Conservation (phyloP, 2,329 filamentous ascomycete genomes). For the Drechslerella coelobrocha region DNA sequence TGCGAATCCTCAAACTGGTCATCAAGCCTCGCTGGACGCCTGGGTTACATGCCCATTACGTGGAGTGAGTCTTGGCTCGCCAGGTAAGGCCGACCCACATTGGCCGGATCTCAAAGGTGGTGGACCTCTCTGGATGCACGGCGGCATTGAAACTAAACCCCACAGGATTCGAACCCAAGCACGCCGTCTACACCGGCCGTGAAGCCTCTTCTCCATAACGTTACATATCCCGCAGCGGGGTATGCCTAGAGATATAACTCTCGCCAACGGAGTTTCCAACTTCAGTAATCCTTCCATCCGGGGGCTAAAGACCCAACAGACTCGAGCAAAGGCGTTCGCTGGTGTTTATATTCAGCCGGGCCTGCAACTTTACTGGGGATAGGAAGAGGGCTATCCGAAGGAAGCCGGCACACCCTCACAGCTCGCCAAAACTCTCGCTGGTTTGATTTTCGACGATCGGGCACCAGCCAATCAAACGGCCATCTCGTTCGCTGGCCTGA, state of each 20-base stretch:
- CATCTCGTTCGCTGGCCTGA: not conserved
- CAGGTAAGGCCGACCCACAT: not conserved
- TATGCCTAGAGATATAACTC: not conserved
- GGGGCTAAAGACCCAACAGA: no score
- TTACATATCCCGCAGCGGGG: slow-evolving; percentile 1
- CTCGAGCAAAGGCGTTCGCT: no score
- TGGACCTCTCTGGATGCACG: not conserved
- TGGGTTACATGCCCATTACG: slow-evolving; percentile 3
- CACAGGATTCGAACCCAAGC: not conserved
- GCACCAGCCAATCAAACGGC: not conserved
- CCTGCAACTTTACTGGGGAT: no score
- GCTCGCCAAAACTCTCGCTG: not conserved
- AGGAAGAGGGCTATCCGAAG: slow-evolving; percentile 5
- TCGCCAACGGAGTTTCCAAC: not conserved
- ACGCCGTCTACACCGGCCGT: not conserved
- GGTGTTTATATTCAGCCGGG: not conserved
- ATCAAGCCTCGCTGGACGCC: not conserved
- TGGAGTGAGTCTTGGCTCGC: not conserved
- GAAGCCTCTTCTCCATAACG: not conserved
- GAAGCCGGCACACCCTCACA: not conserved
- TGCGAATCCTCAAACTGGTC: no score
- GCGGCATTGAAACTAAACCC: no score
- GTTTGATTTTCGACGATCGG: not conserved
- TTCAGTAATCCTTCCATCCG: not conserved
- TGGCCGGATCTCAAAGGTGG: not conserved